Conservation (phyloP, 371 early-diverging fungal species). For the Apophysomyces ossiformis region DNA sequence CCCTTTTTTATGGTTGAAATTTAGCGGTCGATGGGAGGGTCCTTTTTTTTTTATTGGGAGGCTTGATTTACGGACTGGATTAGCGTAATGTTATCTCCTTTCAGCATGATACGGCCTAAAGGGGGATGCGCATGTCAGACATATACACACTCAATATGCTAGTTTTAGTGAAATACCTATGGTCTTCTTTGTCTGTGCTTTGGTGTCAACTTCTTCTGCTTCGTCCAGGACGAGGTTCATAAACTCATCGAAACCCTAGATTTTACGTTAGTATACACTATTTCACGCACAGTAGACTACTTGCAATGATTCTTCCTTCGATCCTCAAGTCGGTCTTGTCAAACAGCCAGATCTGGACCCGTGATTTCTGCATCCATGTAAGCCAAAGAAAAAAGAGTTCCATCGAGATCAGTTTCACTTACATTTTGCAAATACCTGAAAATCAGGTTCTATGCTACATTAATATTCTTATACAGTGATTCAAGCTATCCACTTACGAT, state of each 20-base stretch:
- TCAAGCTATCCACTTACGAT: conserved; percentile 66
- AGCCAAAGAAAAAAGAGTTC: not conserved
- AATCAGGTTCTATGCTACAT: conserved; percentile 78
- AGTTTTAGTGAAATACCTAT: conserved; percentile 46
- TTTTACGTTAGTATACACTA: not conserved
- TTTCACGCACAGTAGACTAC: conserved; percentile 18
- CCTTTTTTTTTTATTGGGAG: not conserved
- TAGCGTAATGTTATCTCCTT: conserved; percentile 90
- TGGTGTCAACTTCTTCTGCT: conserved; percentile 81
- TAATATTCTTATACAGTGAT: not conserved
- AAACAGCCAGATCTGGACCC: conserved; percentile 93
- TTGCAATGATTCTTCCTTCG: conserved; percentile 90
- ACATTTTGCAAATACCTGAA: conserved; percentile 89
- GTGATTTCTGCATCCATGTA: conserved; percentile 66
- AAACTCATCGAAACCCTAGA: conserved; percentile 96
- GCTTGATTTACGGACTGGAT: conserved; percentile 49
- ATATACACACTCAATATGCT: not conserved
- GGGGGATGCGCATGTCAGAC: not conserved
- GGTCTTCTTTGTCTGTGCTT: conserved; percentile 72
- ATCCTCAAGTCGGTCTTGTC: conserved; percentile 87
- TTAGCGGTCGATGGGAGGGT: not conserved
- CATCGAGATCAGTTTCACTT: conserved; percentile 20
- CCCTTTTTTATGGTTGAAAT: not conserved
- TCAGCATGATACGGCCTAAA: conserved; percentile 84
- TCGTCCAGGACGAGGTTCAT: conserved; percentile 95